Percentiles rank a stretch among this genome's conserved stretches.
Evolutionary conservation across 345 rosid species (phyloP).

Genomic region (Garcia nutans): DNA sequence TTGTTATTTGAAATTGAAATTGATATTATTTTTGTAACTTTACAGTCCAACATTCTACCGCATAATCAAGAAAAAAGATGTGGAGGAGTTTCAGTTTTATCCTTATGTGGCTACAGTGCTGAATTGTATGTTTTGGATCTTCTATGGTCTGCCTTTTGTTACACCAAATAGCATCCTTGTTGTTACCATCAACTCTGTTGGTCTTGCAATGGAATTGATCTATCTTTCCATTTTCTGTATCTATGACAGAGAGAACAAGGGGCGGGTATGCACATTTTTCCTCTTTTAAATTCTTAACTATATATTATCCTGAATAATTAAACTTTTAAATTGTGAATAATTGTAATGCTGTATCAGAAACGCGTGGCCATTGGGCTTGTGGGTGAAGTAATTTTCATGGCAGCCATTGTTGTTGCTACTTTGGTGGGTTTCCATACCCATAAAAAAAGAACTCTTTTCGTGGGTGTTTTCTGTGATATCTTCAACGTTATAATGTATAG

Average conservation of each 20-base stretch:
- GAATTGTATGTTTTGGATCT: slow-evolving; percentile 27
- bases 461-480: slow-evolving; percentile 49
- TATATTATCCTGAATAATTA: neutral
- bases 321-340: no score
- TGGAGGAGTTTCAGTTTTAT: slow-evolving; percentile 28
- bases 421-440: slow-evolving; percentile 39
- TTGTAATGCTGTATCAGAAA: neutral
- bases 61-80: slow-evolving; percentile 29
- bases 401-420: slow-evolving; percentile 35
- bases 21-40: no score
- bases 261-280: neutral
- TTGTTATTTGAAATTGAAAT: neutral
- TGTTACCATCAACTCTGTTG: slow-evolving; percentile 22
- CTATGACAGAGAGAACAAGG: slow-evolving; percentile 8
- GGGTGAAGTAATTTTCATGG: slow-evolving; percentile 12
- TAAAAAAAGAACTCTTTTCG: slow-evolving; percentile 39
- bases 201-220: slow-evolving; percentile 16
- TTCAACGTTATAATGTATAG: slow-evolving; percentile 51
- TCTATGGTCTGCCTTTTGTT: slow-evolving; percentile 22
- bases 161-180: slow-evolving; percentile 21
- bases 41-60: slow-evolving; percentile 26
- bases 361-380: neutral
- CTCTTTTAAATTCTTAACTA: neutral
- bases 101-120: slow-evolving; percentile 22
- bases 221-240: slow-evolving; percentile 11